Conservation (phyloP, 202 grass and related monocot genomes). For the Eragrostis tef region DNA sequence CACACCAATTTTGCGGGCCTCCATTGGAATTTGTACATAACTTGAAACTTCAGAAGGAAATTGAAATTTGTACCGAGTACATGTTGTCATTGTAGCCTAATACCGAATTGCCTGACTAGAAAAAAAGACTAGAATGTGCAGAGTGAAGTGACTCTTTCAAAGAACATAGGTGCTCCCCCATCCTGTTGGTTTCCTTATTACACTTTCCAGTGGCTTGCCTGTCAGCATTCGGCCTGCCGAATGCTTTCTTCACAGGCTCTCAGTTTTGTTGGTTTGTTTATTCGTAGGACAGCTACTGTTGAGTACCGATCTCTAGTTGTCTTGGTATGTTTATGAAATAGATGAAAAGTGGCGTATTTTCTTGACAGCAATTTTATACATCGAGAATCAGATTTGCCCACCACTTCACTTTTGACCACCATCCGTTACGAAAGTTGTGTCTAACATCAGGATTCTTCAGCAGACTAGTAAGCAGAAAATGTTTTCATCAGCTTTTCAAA, state of each 20-base stretch:
- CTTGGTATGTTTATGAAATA: background rate
- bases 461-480: no score
- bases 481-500: no score
- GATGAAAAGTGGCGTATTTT: no score
- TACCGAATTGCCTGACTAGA: background rate
- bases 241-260: background rate
- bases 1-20: conserved; percentile 24
- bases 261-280: background rate
- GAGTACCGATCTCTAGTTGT: no score
- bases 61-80: background rate
- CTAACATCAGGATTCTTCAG: no score
- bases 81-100: background rate
- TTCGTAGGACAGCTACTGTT: background rate
- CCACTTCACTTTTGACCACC: no score
- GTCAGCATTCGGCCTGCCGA: background rate
- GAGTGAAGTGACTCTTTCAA: background rate
- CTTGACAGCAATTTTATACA: no score
- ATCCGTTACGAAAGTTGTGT: no score
- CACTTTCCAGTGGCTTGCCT: background rate
- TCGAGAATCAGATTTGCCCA: no score
- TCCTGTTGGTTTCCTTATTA: background rate
- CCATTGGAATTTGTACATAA: conserved; percentile 35
- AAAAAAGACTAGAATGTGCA: no score
- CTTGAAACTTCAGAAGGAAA: background rate
- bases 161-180: no score